A percentile compares a stretch with the other conserved stretches of the same genome.
These are phyloP conservation scores for Monosporascus sp. DNA, from an alignment of 2,329 filamentous ascomycete genomes.

Conservation along the genomic window DNA sequence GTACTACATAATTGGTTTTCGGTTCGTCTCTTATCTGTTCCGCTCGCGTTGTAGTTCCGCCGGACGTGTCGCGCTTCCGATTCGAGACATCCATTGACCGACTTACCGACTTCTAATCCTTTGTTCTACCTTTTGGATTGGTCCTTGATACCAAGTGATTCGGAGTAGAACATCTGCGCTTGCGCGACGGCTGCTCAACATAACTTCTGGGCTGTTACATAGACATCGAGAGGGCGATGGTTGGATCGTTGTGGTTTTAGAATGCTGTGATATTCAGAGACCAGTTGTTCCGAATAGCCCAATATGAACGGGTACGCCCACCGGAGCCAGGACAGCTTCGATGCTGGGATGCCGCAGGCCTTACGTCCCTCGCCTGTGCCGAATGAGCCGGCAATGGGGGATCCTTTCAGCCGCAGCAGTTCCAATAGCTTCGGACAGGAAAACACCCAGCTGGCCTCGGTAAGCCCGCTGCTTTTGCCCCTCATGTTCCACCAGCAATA, in stretches of 20 bases:
- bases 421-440: constrained; percentile 50
- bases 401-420: constrained; percentile 55
- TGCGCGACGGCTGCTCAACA: background rate
- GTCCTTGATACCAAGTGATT: background rate
- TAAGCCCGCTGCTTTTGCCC: constrained; percentile 31
- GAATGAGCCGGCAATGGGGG: constrained; percentile 46
- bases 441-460: constrained; percentile 52
- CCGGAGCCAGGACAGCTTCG: constrained; percentile 19
- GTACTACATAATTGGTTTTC: background rate
- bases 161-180: background rate
- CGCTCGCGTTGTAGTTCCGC: background rate
- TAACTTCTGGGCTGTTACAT: no score
- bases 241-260: background rate
- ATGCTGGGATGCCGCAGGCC: constrained; percentile 13
- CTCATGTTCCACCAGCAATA: background rate
- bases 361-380: constrained; percentile 29
- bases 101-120: background rate
- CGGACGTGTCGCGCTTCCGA: no score
- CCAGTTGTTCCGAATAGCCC: constrained; percentile 14
- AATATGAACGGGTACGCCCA: constrained; percentile 23
- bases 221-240: background rate
- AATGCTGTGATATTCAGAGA: background rate
- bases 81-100: background rate
- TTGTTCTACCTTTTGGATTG: background rate
- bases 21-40: background rate